Evolutionary conservation across 768 basidiomycete genomes (phyloP), one percentile per base, ranked within the genome.

Genomic region (Boletus tylopilopsis): DNA sequence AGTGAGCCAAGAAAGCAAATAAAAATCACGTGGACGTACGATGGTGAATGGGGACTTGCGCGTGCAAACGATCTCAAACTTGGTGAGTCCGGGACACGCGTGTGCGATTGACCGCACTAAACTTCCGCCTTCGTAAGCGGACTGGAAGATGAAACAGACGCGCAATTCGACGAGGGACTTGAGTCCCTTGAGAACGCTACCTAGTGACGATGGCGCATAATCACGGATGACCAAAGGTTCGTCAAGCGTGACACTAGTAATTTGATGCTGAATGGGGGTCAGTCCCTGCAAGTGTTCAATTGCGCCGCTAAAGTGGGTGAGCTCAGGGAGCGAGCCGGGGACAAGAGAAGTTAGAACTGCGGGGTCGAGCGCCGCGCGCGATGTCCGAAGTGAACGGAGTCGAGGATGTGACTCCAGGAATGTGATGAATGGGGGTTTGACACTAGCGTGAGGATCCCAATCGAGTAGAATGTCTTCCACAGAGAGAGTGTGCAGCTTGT

Each of bases 1-100:
- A 33, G 23, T 42, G 18, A 13, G 23, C 33, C 21, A n/a, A 16
- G 1, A 43, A 21, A 6, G 18, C 12, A 40, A 3, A 15, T 33
- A 34, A 36, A 6, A 15, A 22, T 18, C 13, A 25, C 24, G 45
- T 9, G 24, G 15, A 39, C 44, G 67, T 78, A 87, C 86, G 33
- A 90, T 73, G 49, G 83, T 84, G 64, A 90, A 84, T 1, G 85
- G 86, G 11, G 87, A 82, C 56, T 80, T 83, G 56, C 80, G 80
- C 12, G 76, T 74, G 60, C 84, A 87, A 15, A 81, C 80, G 35
- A 90, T 67, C 53, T 85, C 80, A 8, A 90, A 72, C 60, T 82
- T 77, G 29, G 70, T 73, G 32, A 90, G 71, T 45, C 76, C 75
- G 11, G 87, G 86, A 58, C 86, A 88, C 1, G 83, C 76, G 12